Evolutionary conservation across 352 stramenopile species (phyloP), one percentile per base, ranked within the genome.

Genomic region (Phytophthora palmivora): DNA sequence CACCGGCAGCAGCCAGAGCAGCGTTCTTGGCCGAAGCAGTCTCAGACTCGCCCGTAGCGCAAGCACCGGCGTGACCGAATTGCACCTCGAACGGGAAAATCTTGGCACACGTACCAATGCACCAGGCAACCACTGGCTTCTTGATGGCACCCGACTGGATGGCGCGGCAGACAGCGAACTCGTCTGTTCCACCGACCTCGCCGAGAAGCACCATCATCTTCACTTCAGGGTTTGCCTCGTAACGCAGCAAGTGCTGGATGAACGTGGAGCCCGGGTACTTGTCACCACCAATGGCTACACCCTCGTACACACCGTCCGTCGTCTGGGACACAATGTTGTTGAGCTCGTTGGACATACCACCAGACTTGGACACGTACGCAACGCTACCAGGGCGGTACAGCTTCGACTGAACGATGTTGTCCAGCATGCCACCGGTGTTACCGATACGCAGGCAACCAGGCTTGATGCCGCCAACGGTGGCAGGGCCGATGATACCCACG

Each of bases 351-450:
- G 91, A 98, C 92, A 99, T 98, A 66, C 96, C 96, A 57, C 96
- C 96, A 12, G 89, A 98, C 85, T 98, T 98, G 58, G 91, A 98
- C 47, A 99, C 96, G 74, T 98, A 99, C 22, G 94, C 94, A 43
- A 99, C 96, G 44, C 88, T 98, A 34, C 96, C 96, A 22, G 96
- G 94, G 33, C 95, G 89, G 76, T 98, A 98, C 28, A 99, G 79
- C 86, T 99, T 99, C 33, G 87, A 98, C 70, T 98, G 95, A 46
- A 98, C 92, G 70, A 99, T 98, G 81, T 99, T 99, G 72, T 99
- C 96, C 16, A 99, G 82, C 96, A 98, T 99, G 42, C 96, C 96
- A 66, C 95, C 96, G 12, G 96, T 98, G 82, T 99, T 98, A 61
- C 96, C 96, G 64, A 99, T 98, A 60, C 96, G 88, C 70, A 99